Base-by-base conservation (phyloP, 164 flowering plant species). In the Sextonia rubra region DNA sequence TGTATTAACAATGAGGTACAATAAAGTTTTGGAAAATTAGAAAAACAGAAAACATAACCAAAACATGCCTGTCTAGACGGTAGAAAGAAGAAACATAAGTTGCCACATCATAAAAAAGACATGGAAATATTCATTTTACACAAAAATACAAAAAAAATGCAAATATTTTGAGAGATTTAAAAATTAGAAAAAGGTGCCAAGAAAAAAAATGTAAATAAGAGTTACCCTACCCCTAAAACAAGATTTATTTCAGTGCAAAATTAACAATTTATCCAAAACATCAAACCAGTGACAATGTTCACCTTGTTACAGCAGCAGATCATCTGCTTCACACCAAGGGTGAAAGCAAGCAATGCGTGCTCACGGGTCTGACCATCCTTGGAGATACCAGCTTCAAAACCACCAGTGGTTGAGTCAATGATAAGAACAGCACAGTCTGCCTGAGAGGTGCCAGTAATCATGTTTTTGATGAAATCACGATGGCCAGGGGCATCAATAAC, bases 311-410 rank as follows among this genome's bases (percentile, higher is more conserved):
- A 88, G 68, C 94, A 90, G 80, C 94, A 90, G 56, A 90, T 90
- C 94, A 90, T 90, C 69, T 90, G 94, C 83, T 78, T 90, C 58
- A 90, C 92, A 72, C 94, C 94, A 65, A 88, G 91, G 29, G 93
- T 89, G 79, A 89, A 89, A 47, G 91, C 90, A 76, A 89, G 93
- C 68, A 89, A 76, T 2, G 94, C 94, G 66, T 88, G 92, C 84
- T 90, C 95, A 83, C 94, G 92, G 58, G 94, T 90, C 86, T 90
- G 95, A 6, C 95, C 95, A 80, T 90, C 95, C 88, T 90, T 90
- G 17, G 95, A 90, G 60, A 90, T 90, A 81, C 95, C 92, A 68
- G 94, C 92, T 65, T 90, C 94, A 81, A 90, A 90, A 79, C 94
- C 94, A 76, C 94, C 94, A 74, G 94, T 90, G 77, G 92, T 89